A percentile compares a stretch with the other conserved stretches of the same genome.
Conservation (phyloP, 768 basidiomycete genomes). For the Amanita rimosa region DNA sequence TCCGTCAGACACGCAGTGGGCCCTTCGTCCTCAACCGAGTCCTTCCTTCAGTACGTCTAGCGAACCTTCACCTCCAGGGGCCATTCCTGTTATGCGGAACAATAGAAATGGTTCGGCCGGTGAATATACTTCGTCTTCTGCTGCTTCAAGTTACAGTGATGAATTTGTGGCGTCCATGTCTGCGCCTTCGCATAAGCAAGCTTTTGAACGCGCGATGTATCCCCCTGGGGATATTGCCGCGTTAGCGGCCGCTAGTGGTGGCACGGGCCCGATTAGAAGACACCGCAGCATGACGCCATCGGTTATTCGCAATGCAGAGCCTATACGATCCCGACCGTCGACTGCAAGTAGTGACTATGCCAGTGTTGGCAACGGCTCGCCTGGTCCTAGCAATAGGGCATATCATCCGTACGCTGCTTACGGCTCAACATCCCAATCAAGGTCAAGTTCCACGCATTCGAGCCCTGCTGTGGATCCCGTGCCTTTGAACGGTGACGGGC, state of each 20-base stretch:
- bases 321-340: slow-evolving; percentile 31
- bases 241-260: slow-evolving; percentile 14
- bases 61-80: slow-evolving; percentile 23
- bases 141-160: slow-evolving; percentile 21
- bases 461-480: slow-evolving; percentile 32
- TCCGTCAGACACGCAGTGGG: slow-evolving; percentile 28
- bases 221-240: slow-evolving; percentile 23
- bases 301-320: slow-evolving; percentile 38
- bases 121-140: slow-evolving; percentile 18
- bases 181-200: slow-evolving; percentile 58
- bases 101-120: slow-evolving; percentile 17
- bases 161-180: slow-evolving; percentile 42
- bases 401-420: slow-evolving; percentile 48
- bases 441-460: slow-evolving; percentile 30
- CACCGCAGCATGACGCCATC: slow-evolving; percentile 75
- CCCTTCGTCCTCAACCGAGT: slow-evolving; percentile 22
- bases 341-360: slow-evolving; percentile 29
- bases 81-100: slow-evolving; percentile 15
- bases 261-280: slow-evolving; percentile 52
- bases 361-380: slow-evolving; percentile 20
- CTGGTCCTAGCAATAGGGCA: slow-evolving; percentile 28
- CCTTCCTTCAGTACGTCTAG: slow-evolving; percentile 29
- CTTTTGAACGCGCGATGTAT: slow-evolving; percentile 50
- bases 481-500: slow-evolving; percentile 23
- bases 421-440: slow-evolving; percentile 19